phyloP scores from a whole-genome alignment of 805 yeast species.

The Metschnikowia bowlesiae region DNA sequence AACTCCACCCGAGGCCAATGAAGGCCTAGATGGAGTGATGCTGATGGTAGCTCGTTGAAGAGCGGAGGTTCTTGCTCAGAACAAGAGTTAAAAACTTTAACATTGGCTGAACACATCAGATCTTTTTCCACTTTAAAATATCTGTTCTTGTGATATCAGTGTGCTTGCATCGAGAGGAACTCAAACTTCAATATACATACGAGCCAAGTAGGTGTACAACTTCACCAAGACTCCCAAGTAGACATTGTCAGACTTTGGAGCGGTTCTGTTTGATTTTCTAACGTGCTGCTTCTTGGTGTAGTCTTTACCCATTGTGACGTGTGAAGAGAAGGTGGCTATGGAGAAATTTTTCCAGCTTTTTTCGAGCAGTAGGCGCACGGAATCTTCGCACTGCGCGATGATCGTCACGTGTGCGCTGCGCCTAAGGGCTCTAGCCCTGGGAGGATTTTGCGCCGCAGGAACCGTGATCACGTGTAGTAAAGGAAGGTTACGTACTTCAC shows the following conservation, averaged over 20 bases:
- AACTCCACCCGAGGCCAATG: not conserved
- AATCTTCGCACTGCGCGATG: not conserved
- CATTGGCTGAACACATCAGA: not conserved
- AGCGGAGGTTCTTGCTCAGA: not conserved
- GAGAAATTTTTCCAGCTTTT: slow-evolving; percentile 6
- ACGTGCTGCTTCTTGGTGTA: slow-evolving; percentile 94
- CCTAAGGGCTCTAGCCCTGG: not conserved
- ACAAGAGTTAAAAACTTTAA: not conserved
- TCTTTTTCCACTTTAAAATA: not conserved
- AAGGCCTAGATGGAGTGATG: not conserved
- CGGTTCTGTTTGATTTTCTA: slow-evolving; percentile 94
- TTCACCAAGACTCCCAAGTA: slow-evolving; percentile 97
- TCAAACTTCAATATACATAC: slow-evolving; percentile 55
- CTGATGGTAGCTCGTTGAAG: slow-evolving; percentile 1
- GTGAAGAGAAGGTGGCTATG: slow-evolving; percentile 14
- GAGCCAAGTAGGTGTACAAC: slow-evolving; percentile 98
- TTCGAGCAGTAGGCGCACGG: not conserved
- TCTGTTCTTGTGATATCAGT: not conserved
- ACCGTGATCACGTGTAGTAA: not conserved
- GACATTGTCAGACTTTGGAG: slow-evolving; percentile 99
- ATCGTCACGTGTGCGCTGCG: not conserved
- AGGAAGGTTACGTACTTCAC: not conserved
- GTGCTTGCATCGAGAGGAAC: slow-evolving; percentile 1
- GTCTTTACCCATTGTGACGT: slow-evolving; percentile 83
- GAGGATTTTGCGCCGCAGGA: not conserved